Percentiles rank a stretch among this genome's conserved stretches.
Evolutionary conservation across 176 grass and related monocot species (phyloP).

Genomic region (Carex scoparia): DNA sequence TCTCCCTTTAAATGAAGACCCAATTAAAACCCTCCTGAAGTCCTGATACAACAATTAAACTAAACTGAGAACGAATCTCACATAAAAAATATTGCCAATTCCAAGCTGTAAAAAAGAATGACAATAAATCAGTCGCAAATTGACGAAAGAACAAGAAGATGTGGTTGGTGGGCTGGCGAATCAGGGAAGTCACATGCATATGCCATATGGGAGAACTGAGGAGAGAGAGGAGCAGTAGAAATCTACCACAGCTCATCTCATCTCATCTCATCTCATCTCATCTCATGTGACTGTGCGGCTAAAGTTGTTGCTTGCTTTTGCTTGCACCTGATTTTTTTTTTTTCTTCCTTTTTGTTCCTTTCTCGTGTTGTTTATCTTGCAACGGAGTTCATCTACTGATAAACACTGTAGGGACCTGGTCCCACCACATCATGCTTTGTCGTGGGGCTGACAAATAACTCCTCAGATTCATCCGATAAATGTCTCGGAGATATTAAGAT

Average conservation of each 20-base stretch:
- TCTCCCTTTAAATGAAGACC: too few species aligned
- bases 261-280: not conserved
- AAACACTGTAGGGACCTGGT: not conserved
- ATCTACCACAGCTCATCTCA: not conserved
- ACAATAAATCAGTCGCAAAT: not conserved
- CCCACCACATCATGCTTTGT: not conserved
- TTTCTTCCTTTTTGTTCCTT: not conserved
- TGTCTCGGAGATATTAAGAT: not conserved
- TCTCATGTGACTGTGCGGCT: constrained; percentile 23
- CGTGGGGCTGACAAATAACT: not conserved
- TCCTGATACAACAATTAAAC: not conserved
- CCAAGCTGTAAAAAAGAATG: not conserved
- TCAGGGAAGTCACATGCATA: constrained; percentile 1
- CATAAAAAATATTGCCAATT: not conserved
- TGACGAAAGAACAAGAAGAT: not conserved
- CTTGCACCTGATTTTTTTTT: not conserved
- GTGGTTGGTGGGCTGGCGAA: constrained; percentile 21
- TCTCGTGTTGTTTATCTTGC: constrained; percentile 23
- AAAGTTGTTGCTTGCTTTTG: not conserved
- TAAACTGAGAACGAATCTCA: not conserved
- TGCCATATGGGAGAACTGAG: not conserved
- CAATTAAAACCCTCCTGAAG: too few species aligned
- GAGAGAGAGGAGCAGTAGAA: not conserved
- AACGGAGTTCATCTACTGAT: not conserved
- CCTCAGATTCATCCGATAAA: not conserved